A percentile compares a stretch with the other conserved stretches of the same genome.
phyloP scores from a whole-genome alignment of 331 rosid genomes.

The Prunus yedoensis region DNA sequence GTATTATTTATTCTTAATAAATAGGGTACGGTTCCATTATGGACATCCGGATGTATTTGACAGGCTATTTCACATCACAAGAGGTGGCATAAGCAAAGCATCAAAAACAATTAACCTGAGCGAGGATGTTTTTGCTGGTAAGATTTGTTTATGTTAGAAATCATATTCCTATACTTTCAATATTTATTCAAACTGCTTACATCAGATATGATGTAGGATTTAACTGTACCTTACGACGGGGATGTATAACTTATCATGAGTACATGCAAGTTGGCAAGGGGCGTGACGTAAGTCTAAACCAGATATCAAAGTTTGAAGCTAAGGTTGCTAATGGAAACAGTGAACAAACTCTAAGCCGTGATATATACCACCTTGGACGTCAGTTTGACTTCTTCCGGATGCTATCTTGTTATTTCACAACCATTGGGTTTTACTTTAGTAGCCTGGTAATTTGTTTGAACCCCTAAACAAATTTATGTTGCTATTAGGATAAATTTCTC shows the following conservation, averaged over 20 bases:
- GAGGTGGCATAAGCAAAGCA: constrained; percentile 97
- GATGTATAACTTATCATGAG: constrained; percentile 81
- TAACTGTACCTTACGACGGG: constrained; percentile 76
- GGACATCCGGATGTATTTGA: constrained; percentile 99
- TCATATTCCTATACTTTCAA: neutral
- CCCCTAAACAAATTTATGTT: constrained; percentile 3
- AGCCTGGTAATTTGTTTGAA: constrained; percentile 65
- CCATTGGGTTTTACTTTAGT: constrained; percentile 91
- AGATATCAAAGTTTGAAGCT: constrained; percentile 95
- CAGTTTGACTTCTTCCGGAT: constrained; percentile 94
- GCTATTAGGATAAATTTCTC: neutral
- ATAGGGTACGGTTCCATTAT: constrained; percentile 90
- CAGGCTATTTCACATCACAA: constrained; percentile 84
- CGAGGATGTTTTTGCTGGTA: constrained; percentile 97
- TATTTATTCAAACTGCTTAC: constrained; percentile 17
- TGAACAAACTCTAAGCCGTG: constrained; percentile 92
- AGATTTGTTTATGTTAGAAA: constrained; percentile 25
- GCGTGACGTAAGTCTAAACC: constrained; percentile 86
- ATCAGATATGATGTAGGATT: constrained; percentile 55
- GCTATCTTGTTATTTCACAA: constrained; percentile 94
- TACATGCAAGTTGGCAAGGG: constrained; percentile 97
- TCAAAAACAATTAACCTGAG: constrained; percentile 94
- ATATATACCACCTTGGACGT: constrained; percentile 79
- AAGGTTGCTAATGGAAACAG: constrained; percentile 96
- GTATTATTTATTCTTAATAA: constrained; percentile 17